phyloP scores from a whole-genome alignment of 306 rosid genomes.

The Albizia julibrissin region DNA sequence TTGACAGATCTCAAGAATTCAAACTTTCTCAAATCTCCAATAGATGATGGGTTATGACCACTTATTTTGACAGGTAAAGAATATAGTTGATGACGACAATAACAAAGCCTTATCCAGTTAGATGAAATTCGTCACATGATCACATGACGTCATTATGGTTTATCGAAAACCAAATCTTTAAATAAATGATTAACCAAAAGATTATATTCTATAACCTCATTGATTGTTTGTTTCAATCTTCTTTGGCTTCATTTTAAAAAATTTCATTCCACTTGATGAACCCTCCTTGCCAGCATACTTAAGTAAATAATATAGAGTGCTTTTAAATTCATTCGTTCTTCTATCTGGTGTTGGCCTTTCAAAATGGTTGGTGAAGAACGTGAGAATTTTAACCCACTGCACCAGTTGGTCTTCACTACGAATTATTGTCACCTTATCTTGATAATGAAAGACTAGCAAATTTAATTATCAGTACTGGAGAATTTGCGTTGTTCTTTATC shows the following conservation, averaged over 20 bases:
- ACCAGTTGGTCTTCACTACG: neutral
- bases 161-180: no score
- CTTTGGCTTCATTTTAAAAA: no score
- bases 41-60: constrained; percentile 32
- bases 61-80: neutral
- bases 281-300: no score
- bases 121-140: no score
- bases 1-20: constrained; percentile 36
- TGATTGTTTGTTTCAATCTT: no score
- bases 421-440: neutral
- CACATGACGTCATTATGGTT: no score
- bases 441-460: neutral
- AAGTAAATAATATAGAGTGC: neutral
- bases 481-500: neutral
- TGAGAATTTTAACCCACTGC: neutral
- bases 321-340: neutral
- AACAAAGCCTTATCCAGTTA: no score
- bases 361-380: constrained; percentile 19
- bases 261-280: no score
- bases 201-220: no score
- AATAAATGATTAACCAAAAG: no score
- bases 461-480: neutral
- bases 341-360: neutral
- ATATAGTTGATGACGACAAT: no score
- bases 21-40: constrained; percentile 11